Evolutionary conservation across 2,329 filamentous ascomycete genomes (phyloP).

Genomic region (Fusarium hostae): DNA sequence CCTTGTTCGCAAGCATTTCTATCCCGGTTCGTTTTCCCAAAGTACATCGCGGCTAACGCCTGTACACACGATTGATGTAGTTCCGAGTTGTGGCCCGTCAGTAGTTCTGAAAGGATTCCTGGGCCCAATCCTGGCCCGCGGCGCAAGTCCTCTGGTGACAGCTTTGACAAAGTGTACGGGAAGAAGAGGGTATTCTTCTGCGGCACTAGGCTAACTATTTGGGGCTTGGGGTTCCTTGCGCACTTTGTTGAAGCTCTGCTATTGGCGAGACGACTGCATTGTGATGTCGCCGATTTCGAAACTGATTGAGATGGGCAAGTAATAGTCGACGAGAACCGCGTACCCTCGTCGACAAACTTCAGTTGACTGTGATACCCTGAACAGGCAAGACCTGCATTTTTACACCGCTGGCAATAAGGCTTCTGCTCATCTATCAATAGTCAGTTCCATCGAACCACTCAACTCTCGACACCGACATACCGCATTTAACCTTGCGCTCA

Average conservation of each 20-base stretch:
- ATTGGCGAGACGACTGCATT: neutral
- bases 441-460: neutral
- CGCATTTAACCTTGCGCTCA: slow-evolving; percentile 34
- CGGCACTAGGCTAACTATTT: neutral
- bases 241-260: neutral
- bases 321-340: neutral
- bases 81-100: neutral
- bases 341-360: slow-evolving; percentile 27
- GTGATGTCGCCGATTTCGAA: neutral
- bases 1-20: slow-evolving; percentile 14
- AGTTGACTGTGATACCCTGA: slow-evolving; percentile 27
- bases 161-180: slow-evolving; percentile 23
- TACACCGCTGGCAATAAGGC: slow-evolving; percentile 24
- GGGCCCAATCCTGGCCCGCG: neutral
- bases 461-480: neutral
- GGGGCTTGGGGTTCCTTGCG: neutral
- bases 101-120: neutral
- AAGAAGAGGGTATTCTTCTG: slow-evolving; percentile 16
- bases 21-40: slow-evolving; percentile 15
- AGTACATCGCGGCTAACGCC: slow-evolving; percentile 16
- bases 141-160: neutral
- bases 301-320: neutral
- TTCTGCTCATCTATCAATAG: slow-evolving; percentile 17
- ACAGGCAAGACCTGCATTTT: slow-evolving; percentile 21
- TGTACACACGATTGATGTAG: slow-evolving; percentile 22